Evolutionary conservation across 2,329 filamentous ascomycete genomes (phyloP), one percentile per base, ranked within the genome.

Genomic region (Aspergillus sp.): DNA sequence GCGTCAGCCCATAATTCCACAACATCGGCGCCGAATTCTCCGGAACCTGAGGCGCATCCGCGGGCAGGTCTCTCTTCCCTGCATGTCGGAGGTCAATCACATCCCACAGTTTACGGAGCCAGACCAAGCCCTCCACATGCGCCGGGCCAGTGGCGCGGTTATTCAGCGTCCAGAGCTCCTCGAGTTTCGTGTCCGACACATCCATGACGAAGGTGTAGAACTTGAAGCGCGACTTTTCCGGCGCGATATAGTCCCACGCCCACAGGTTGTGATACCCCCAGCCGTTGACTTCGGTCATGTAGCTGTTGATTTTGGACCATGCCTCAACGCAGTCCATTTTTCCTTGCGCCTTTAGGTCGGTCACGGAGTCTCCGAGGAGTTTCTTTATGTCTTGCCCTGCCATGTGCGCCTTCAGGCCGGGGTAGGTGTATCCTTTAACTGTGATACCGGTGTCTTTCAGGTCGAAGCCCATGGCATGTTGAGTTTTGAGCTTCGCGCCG

Each of bases 1-100:
- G 21, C 19, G 21, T 39, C 2, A 58, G 43, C 14, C 55, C 56
- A 24, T 50, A 58, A 39, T 54, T 53, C 50, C 50, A 54, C 7
- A 49, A 4, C 31, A 57, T 45, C 1, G 47, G 48, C 3, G 31
- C 31, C 21, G 5, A 37, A 17, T 23, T 37, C 17, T 39, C 48
- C 8, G 23, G 33, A 14, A 24, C 21, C 21, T 50, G 47, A 6
- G 14, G 33, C 19, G 33, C 47, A 23, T 50, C 33, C 1, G 47
- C 6, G 1, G 47, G 47, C 3, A 50, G 33, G 14, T 50, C 35
- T 9, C 47, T 50, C 47, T 50, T 50, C 4, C 47, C 47, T 7
- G 33, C 17, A 14, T 24, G 21, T 21, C 39, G n/a, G 4, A 50
- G 47, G 19, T 50, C 47, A 14, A 50, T 50, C 6, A 50, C 23